Evolutionary conservation across 2,329 filamentous ascomycete species (phyloP), one percentile per base, ranked within the genome.

Genomic region (Trichoderma pleuroti): DNA sequence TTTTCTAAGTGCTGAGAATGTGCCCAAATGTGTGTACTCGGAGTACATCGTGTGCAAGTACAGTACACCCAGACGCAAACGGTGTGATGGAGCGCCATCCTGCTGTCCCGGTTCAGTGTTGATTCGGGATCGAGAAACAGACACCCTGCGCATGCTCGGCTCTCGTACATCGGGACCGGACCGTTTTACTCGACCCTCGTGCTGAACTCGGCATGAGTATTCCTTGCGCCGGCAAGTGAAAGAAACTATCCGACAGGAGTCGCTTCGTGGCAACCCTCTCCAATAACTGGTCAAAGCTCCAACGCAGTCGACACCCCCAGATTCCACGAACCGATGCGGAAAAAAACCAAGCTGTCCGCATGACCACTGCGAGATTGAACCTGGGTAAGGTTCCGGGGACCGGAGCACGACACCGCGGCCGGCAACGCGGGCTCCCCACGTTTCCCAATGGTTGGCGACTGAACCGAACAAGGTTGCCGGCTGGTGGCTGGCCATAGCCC

Each of bases 341-440:
- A 70, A 70, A 68, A 70, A 70, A 39, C 63, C 60, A 70, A 57
- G 39, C 46, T 59, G 62, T 67, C 62, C 68, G 49, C 68, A 70
- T 68, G 68, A 70, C 68, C 62, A 60, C 63, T 65, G 68, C 60
- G 49, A 70, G 68, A 70, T 70, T 70, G 60, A 26, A 26, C 46
- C 21, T 70, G 60, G 59, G 36, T 56, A 16, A 24, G 28, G 42
- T 62, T 34, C 68, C 68, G 68, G 68, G 59, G 66, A 34, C 24
- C 26, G 46, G 57, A 57, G 46, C 57, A 67, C 24, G 49, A 59
- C 69, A 62, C 56, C 59, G 61, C 52, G 26, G 61, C 62, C 62
- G 62, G 68, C 52, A 59, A 68, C 57, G 28, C 12, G 39, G 63
- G 64, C 64, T 71, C 70, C 70, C 70, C 70, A 71, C 70, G 70